phyloP scores from a whole-genome alignment of 352 stramenopile species.

The Pythium phragmiticola region DNA sequence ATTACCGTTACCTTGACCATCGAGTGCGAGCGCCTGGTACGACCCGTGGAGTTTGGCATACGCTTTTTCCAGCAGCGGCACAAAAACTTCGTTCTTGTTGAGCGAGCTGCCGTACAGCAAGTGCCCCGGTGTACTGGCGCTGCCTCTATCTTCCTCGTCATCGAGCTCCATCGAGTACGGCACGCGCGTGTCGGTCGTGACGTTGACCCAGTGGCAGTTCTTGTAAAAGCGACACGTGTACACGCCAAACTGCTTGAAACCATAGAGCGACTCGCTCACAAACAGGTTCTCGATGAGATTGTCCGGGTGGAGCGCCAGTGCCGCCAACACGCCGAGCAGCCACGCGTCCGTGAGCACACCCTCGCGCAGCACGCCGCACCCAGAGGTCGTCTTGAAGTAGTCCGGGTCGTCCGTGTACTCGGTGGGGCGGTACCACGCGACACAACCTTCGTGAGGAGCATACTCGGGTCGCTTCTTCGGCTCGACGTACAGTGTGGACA shows the following conservation, averaged over 20 bases:
- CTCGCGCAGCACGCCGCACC: slow-evolving; percentile 59
- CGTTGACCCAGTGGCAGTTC: slow-evolving; percentile 83
- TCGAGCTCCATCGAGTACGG: slow-evolving; percentile 60
- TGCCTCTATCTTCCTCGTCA: slow-evolving; percentile 33
- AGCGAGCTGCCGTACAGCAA: slow-evolving; percentile 70
- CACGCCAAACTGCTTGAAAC: slow-evolving; percentile 82
- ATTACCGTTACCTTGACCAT: slow-evolving; percentile 33
- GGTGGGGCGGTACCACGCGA: slow-evolving; percentile 65
- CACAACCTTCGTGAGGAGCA: slow-evolving; percentile 26
- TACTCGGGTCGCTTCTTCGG: slow-evolving; percentile 61
- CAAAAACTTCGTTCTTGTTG: slow-evolving; percentile 86
- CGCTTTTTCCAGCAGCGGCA: slow-evolving; percentile 87
- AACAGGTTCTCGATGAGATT: slow-evolving; percentile 92
- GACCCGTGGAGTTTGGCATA: slow-evolving; percentile 89
- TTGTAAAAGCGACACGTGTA: slow-evolving; percentile 94
- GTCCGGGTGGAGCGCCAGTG: slow-evolving; percentile 73
- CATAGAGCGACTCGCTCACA: slow-evolving; percentile 73
- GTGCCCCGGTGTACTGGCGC: slow-evolving; percentile 36
- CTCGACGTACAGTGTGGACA: slow-evolving; percentile 60
- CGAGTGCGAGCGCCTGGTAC: slow-evolving; percentile 53
- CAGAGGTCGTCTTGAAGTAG: slow-evolving; percentile 81
- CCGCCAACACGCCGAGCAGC: slow-evolving; percentile 84
- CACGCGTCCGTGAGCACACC: slow-evolving; percentile 77
- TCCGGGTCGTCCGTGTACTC: slow-evolving; percentile 75
- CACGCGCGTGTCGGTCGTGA: slow-evolving; percentile 87